Base-by-base conservation (phyloP, 176 grass and related monocot genomes). In the Oryza meridionalis region DNA sequence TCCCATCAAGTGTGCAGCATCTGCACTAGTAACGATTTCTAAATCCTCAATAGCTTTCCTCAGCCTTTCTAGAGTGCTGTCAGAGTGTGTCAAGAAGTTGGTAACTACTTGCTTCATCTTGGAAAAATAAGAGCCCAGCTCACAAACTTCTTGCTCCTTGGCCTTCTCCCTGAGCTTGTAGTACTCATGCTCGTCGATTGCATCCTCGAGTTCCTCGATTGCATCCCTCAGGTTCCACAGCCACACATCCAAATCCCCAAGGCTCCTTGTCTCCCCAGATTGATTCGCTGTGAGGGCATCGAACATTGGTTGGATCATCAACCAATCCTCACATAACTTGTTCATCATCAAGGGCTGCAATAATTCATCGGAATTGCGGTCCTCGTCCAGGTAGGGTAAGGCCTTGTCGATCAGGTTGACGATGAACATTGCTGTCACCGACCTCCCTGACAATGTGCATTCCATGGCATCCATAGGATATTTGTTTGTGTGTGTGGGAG, bases 121-220 rank as follows among this genome's bases (percentile, higher is more conserved):
- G 38, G 38, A 40, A 40, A 40, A 40, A 9, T 1, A 40, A 40
- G 38, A 40, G 38, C 38, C 38, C 38, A 40, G 38, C 38, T 40
- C 38, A 40, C 38, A 8, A 40, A 1, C 7, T 27, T 91, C 69
- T 1, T 7, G 69, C 45, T 77, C 84, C 17, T 81, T n/a, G 9
- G 86, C 61, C 73, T 67, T 91, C 70, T 82, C 80, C 19, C 76
- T 44, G 11, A 81, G 86, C 76, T 91, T 75, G 3, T 73, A 59
- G 42, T 91, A 85, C 21, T 75, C 47, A 17, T 88, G 49, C 82
- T 91, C 90, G 50, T 88, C 90, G 19, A 91, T 27, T 0, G 31
- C 90, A 45, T 91, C 89, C 17, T 91, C 89, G 0, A 85, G 85
- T 5, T 38, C 55, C 77, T 87, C 84, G 19, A 90, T 32, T 5